A percentile compares a stretch with the other conserved stretches of the same genome.
phyloP scores from a whole-genome alignment of 2,329 filamentous ascomycete genomes.

The Xylaria multiplex region DNA sequence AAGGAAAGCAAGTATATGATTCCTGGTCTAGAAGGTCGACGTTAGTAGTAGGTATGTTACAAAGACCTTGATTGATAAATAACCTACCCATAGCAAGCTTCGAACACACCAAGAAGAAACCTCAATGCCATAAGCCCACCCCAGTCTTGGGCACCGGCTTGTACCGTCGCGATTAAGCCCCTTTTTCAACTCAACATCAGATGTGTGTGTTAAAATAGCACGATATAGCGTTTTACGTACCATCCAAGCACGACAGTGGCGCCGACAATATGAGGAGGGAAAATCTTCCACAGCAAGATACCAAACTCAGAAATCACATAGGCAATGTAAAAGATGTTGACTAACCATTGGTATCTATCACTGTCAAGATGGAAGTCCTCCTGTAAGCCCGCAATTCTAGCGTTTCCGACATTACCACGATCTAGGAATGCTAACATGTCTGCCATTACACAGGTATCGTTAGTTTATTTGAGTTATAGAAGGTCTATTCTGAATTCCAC shows the following conservation, averaged over 20 bases:
- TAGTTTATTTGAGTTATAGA: background rate
- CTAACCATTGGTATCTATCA: slow-evolving; percentile 68
- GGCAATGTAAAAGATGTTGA: slow-evolving; percentile 69
- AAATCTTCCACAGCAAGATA: slow-evolving; percentile 67
- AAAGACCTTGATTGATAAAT: background rate
- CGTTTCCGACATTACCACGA: slow-evolving; percentile 54
- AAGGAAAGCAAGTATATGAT: slow-evolving; percentile 37
- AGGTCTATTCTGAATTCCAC: background rate
- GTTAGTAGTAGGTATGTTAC: background rate
- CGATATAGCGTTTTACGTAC: slow-evolving; percentile 32
- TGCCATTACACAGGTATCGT: slow-evolving; percentile 18
- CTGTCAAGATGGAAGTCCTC: slow-evolving; percentile 62
- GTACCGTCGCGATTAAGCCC: slow-evolving; percentile 81
- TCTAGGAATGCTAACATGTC: slow-evolving; percentile 45
- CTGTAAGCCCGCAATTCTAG: slow-evolving; percentile 70
- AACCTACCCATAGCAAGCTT: slow-evolving; percentile 41
- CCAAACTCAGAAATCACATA: slow-evolving; percentile 74
- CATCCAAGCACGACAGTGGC: slow-evolving; percentile 41
- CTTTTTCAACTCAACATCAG: slow-evolving; percentile 72
- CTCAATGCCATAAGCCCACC: slow-evolving; percentile 65
- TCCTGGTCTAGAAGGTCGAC: slow-evolving; percentile 28
- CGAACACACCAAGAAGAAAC: slow-evolving; percentile 65
- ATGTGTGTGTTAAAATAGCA: slow-evolving; percentile 1
- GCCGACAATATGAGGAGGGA: slow-evolving; percentile 70
- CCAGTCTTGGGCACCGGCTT: slow-evolving; percentile 72